Percentiles rank a stretch among this genome's conserved stretches.
phyloP scores from a whole-genome alignment of 2,329 filamentous ascomycete species.

The Dothistroma septosporum region DNA sequence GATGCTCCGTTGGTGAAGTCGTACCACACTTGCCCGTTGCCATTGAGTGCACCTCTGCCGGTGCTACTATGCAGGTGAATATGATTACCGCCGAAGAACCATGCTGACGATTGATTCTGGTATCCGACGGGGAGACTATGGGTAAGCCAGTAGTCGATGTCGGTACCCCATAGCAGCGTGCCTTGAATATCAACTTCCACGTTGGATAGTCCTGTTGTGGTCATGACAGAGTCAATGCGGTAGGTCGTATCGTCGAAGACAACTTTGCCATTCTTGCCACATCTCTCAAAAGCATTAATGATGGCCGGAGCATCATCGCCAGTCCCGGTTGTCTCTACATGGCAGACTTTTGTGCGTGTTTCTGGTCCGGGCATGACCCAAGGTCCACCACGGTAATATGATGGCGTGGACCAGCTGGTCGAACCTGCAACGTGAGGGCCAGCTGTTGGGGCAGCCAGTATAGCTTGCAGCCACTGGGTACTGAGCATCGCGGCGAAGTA shows the following conservation, averaged over 20 bases:
- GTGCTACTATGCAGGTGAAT: constrained; percentile 47
- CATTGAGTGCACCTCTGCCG: constrained; percentile 53
- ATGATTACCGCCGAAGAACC: constrained; percentile 52
- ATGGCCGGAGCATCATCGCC: constrained; percentile 52
- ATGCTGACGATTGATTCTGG: constrained; percentile 55
- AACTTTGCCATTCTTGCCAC: constrained; percentile 48
- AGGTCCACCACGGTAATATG: constrained; percentile 15
- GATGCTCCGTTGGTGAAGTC: constrained; percentile 38
- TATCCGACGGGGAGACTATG: constrained; percentile 51
- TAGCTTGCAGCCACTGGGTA: constrained; percentile 9
- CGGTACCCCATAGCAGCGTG: constrained; percentile 42
- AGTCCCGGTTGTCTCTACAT: constrained; percentile 7
- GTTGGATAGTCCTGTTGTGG: constrained; percentile 45
- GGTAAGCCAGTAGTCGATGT: constrained; percentile 51
- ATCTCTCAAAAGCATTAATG: constrained; percentile 47
- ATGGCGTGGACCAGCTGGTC: constrained; percentile 9
- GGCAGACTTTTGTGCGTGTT: constrained; percentile 10
- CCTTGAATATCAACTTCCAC: constrained; percentile 48
- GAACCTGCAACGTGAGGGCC: background rate
- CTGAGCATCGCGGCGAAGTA: constrained; percentile 3
- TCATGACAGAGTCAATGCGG: constrained; percentile 49
- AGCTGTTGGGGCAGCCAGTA: constrained; percentile 7
- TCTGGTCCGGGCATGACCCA: constrained; percentile 6
- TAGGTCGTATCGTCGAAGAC: constrained; percentile 50
- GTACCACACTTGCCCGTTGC: constrained; percentile 60